Conservation (phyloP, 129 eudicot species). For the Calendula officinalis region DNA sequence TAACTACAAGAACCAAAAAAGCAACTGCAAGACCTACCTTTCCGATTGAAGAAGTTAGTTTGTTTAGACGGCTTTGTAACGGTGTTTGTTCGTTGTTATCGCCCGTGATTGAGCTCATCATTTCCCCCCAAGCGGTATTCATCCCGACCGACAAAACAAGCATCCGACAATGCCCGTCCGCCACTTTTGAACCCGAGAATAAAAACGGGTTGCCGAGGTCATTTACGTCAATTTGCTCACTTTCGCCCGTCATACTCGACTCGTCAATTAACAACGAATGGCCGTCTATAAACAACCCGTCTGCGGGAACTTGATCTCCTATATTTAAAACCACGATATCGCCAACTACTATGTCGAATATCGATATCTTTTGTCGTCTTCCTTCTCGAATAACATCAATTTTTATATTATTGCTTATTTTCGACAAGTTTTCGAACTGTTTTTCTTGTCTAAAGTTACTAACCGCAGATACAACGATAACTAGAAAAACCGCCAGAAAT, state of each 20-base stretch:
- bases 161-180: constrained; percentile 73
- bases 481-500: constrained; percentile 70
- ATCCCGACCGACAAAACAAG: constrained; percentile 67
- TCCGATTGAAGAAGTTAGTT: constrained; percentile 69
- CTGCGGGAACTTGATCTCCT: constrained; percentile 85
- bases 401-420: constrained; percentile 59
- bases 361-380: constrained; percentile 63
- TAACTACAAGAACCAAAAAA: constrained; percentile 53
- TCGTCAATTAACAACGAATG: constrained; percentile 74
- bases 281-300: constrained; percentile 74
- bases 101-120: constrained; percentile 76
- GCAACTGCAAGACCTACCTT: constrained; percentile 82
- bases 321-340: constrained; percentile 57
- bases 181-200: constrained; percentile 77
- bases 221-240: constrained; percentile 63
- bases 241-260: constrained; percentile 88
- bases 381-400: constrained; percentile 56
- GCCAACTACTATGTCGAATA: constrained; percentile 70
- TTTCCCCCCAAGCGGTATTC: constrained; percentile 77
- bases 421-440: constrained; percentile 72
- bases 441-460: constrained; percentile 77
- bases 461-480: constrained; percentile 55
- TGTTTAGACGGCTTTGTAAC: constrained; percentile 63
- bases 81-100: constrained; percentile 70
- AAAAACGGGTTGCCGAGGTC: constrained; percentile 50